Base-by-base conservation (phyloP, 805 yeast genomes). In the Wickerhamiella alocasiicola region DNA sequence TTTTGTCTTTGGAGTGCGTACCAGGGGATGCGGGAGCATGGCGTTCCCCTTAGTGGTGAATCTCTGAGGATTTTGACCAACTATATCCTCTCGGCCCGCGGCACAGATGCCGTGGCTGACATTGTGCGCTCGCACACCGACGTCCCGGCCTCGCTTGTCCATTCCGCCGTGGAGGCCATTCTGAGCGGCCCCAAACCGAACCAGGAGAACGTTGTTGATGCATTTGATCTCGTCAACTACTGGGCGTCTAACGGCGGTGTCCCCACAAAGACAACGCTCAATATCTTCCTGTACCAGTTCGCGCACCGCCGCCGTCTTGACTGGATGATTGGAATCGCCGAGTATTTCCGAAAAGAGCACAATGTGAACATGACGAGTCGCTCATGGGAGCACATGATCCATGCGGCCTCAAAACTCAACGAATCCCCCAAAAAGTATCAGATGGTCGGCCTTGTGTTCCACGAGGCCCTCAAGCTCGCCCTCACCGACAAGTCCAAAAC, bases 271-370 rank as follows among this genome's bases (percentile, higher is more conserved):
- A 9, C 23, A 2, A 37, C 41, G 11, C 25, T 37, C 30, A 37
- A 37, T 18, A 17, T 37, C 9, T 37, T 37, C 18, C 31, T 37
- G 16, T 17, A 24, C 11, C 29, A 30, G 21, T 37, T 37, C 19
- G 24, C 34, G 16, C 15, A 24, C 20, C 41, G 41, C 9, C 28
- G 20, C 12, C 41, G 24, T n/a, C 13, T 37, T 4, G 41, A 37
- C 24, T 37, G 41, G 41, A 31, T 29, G 35, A 24, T 37, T 30
- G 41, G 41, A 5, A 20, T 37, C n/a, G 4, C 20, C n/a, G 29
- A 24, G 12, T 37, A 28, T n/a, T 37, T 37, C n/a, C 30, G 30
- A 26, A 3, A 13, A 16, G 41, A 37, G 30, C 30, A n/a, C 16
- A 29, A 30, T 6, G 23, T 37, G 17, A 12, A 16, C 11, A 31